Conservation (phyloP, 768 basidiomycete species). For the Porphyrellus cyaneotinctus region DNA sequence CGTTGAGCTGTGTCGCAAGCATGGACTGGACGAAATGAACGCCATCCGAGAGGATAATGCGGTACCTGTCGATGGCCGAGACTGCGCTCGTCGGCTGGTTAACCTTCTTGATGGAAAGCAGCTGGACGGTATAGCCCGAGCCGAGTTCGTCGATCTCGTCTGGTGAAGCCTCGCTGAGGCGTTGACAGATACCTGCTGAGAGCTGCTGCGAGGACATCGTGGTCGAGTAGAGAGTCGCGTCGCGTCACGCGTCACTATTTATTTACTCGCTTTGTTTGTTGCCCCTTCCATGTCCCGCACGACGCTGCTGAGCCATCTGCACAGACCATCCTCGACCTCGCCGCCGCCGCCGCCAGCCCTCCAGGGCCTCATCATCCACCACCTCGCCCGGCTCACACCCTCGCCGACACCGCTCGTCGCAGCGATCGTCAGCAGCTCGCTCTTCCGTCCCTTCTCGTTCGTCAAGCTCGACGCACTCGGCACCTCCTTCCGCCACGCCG, state of each 20-base stretch:
- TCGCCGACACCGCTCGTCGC: conserved; percentile 33
- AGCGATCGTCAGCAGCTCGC: conserved; percentile 29
- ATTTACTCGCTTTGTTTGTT: conserved; percentile 7
- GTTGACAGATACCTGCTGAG: conserved; percentile 52
- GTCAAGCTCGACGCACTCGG: conserved; percentile 27
- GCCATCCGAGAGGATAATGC: conserved; percentile 90
- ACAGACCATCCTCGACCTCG: conserved; percentile 20
- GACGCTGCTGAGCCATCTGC: conserved; percentile 23
- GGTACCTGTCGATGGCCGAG: conserved; percentile 51
- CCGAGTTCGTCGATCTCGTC: conserved; percentile 28
- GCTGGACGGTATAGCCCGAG: conserved; percentile 57
- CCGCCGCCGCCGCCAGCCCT: conserved; percentile 19
- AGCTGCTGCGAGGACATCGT: conserved; percentile 42
- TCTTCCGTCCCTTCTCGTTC: conserved; percentile 30
- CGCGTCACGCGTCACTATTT: conserved; percentile 18
- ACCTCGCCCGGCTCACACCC: conserved; percentile 26
- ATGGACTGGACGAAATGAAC: conserved; percentile 84
- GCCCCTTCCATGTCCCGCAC: conserved; percentile 21
- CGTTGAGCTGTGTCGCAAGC: conserved; percentile 89
- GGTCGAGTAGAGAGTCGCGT: conserved; percentile 9
- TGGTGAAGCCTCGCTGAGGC: conserved; percentile 41
- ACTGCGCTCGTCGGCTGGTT: conserved; percentile 29
- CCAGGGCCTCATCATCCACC: conserved; percentile 27
- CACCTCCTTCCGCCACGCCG: conserved; percentile 30
- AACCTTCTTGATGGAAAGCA: conserved; percentile 83